Conservation (phyloP, 495 filamentous ascomycete genomes). For the Talaromyces thailandensis region DNA sequence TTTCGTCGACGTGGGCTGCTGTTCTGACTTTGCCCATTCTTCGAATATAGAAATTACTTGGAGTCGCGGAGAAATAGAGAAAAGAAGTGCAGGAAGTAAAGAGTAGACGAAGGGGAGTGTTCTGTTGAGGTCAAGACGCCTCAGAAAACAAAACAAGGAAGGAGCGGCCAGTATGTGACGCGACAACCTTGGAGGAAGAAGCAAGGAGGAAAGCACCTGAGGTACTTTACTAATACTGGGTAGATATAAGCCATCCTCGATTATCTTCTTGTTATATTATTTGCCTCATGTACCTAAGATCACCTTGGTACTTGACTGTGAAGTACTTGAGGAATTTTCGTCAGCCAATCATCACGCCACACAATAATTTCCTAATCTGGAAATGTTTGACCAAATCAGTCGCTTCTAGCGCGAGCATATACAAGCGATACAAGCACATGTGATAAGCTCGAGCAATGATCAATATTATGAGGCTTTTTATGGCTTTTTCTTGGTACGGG, state of each 20-base stretch:
- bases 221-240: too few relatives aligned
- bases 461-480: not conserved
- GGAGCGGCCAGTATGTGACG: not conserved
- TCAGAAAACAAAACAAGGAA: not conserved
- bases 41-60: not conserved
- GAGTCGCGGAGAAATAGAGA: not conserved
- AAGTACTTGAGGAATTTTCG: not conserved
- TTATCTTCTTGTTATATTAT: not conserved
- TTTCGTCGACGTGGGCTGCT: not conserved
- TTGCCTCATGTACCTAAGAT: not conserved
- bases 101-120: not conserved
- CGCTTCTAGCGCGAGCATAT: not conserved
- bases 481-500: not conserved
- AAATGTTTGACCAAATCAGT: not conserved
- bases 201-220: not conserved
- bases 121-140: not conserved
- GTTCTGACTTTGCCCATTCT: not conserved
- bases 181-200: not conserved
- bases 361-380: not conserved
- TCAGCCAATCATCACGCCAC: not conserved
- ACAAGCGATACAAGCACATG: not conserved
- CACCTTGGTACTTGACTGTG: not conserved
- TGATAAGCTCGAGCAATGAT: not conserved
- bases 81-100: not conserved
- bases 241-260: not conserved